Conservation (phyloP, 2,329 filamentous ascomycete species). For the Talaromyces sp. region DNA sequence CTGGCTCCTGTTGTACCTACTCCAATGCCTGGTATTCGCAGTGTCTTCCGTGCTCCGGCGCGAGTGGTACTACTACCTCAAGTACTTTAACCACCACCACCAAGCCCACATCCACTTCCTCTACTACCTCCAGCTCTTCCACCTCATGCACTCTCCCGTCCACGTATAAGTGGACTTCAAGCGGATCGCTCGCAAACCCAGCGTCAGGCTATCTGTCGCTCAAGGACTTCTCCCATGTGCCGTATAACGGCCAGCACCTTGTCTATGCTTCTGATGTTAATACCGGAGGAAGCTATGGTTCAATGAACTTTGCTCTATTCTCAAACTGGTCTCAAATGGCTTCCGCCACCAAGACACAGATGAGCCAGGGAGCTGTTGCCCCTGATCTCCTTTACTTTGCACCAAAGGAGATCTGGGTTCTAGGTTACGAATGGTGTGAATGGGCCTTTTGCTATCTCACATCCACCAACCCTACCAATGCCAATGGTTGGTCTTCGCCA, state of each 20-base stretch:
- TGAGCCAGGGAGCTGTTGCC: slow-evolving; percentile 50
- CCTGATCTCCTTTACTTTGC: slow-evolving; percentile 62
- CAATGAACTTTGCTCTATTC: slow-evolving; percentile 58
- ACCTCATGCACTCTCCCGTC: slow-evolving; percentile 52
- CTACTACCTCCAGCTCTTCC: not conserved
- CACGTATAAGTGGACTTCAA: slow-evolving; percentile 55
- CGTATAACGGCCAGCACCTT: slow-evolving; percentile 57
- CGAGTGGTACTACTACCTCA: not conserved
- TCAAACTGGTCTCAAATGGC: slow-evolving; percentile 52
- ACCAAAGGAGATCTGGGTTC: slow-evolving; percentile 61
- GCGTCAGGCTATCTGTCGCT: slow-evolving; percentile 55
- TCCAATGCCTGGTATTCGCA: slow-evolving; percentile 4
- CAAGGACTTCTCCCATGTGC: slow-evolving; percentile 60
- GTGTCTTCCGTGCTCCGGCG: not conserved
- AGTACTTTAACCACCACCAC: not conserved
- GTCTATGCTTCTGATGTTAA: slow-evolving; percentile 57
- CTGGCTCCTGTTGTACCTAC: slow-evolving; percentile 5
- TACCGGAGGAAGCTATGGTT: slow-evolving; percentile 49
- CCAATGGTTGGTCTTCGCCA: slow-evolving; percentile 54
- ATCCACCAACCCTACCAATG: slow-evolving; percentile 55
- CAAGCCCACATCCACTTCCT: not conserved
- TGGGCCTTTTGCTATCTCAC: slow-evolving; percentile 60
- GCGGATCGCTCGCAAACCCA: slow-evolving; percentile 50
- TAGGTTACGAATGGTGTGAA: slow-evolving; percentile 63
- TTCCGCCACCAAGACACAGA: slow-evolving; percentile 51